Base-by-base conservation (phyloP, 805 yeast genomes). In the Sporopachydermia quercuum region DNA sequence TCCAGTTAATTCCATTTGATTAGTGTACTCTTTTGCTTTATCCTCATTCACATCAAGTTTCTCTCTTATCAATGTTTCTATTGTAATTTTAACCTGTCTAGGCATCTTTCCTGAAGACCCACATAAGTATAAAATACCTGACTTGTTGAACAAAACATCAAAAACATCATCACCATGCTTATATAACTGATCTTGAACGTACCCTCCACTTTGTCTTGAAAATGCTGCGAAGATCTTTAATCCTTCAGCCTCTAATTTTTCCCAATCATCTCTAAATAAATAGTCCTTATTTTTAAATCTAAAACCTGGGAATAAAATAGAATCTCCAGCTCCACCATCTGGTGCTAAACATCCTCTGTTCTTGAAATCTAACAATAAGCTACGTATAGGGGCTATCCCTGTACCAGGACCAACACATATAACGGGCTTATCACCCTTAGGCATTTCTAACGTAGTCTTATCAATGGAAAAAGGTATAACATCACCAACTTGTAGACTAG, bases 101-200 rank as follows among this genome's bases (percentile, higher is more conserved):
- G 98, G 98, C 98, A 91, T 91, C 46, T 73, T 73, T 0, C 98
- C 97, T 17, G 93, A 76, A 13, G 94, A 77, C 0, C 99, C 99
- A 63, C 98, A 89, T 4, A 91, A 64, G 53, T 78, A 86, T 3
- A 91, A 60, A 0, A 70, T 56, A 0, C 82, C 93, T n/a, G 64
- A 54, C 35, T 70, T 47, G 11, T 75, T 61, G 1, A 71, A 54
- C 3, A 87, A 50, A 39, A 76, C 55, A 2, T 75, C 68, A 1
- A 65, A 70, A 2, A 89, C 58, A 15, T 62, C 37, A 3, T 62
- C 54, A 19, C 67, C 65, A 35, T 77, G 59, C 18, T 61, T 57
- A 60, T 70, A 79, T 35, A 89, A 48, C 37, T 65, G 61, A 50
- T 84, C 82, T 53, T 89, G 96, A 2, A 89, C 95, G 52, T 89